Evolutionary conservation across 1,284 basidiomycete genomes (phyloP), one percentile per base, ranked within the genome.

Genomic region (Sanghuangporus baumii): DNA sequence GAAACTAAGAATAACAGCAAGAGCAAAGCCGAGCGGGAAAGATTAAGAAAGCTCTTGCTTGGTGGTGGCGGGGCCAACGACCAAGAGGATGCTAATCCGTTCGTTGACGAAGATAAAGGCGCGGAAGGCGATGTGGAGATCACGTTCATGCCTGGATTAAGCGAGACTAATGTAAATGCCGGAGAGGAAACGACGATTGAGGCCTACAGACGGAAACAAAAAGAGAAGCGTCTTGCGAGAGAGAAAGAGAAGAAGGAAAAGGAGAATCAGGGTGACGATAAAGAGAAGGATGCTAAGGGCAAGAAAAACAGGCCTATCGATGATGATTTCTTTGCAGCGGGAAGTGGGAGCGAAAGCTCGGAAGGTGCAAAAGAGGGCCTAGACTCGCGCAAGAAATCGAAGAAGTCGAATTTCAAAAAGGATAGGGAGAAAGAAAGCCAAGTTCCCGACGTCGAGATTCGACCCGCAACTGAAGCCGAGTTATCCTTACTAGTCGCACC

Each of bases 121-220:
- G 74, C 74, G 54, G 85, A 87, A 67, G 78, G 87, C 11, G 92
- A 94, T 65, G 91, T 98, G 87, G 89, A 97, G 76, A 91, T 98
- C 70, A 97, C 94, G 1, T 98, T 98, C 74, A 88, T 84, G 20
- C 93, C 95, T 0, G 96, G 88, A 5, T 77, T 98, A 51, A 87
- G 78, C 63, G 80, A 78, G 57, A 71, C 71, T 11, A 64, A 67
- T 41, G 65, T 63, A 60, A 83, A 81, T 66, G 79, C 76, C 14
- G 74, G 74, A n/a, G 80, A 82, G 62, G 86, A 95, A 76, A 96
- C 91, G 8, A 91, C 92, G 2, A 75, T 97, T 41, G 93, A 90
- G 66, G 85, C 76, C 71, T 97, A 98, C 74, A 88, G 91, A 74
- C 77, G 88, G 67, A 94, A 94, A 75, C 86, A 89, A 81, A 88